Percentiles rank a stretch among this genome's conserved stretches.
Evolutionary conservation across 495 filamentous ascomycete species (phyloP).

Genomic region (Aeminium ludgeri): DNA sequence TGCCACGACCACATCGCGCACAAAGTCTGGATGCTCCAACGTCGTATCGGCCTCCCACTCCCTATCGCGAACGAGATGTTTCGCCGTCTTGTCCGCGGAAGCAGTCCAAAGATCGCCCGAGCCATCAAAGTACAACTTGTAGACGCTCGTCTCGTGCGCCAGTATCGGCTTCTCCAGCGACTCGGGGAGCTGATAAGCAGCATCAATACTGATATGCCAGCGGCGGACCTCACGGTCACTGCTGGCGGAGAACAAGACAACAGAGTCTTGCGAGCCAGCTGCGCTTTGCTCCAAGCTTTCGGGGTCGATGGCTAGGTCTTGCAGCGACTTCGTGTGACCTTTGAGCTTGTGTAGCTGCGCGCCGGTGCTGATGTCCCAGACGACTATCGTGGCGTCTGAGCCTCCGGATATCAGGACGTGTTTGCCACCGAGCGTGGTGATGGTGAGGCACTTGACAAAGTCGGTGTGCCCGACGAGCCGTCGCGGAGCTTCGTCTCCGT

Average conservation of each 20-base stretch:
- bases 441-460: conserved; percentile 67
- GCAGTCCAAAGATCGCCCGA: conserved; percentile 76
- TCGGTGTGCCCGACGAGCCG: conserved; percentile 64
- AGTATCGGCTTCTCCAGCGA: conserved; percentile 39
- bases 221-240: conserved; percentile 71
- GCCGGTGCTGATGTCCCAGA: conserved; percentile 59
- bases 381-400: conserved; percentile 68
- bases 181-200: conserved; percentile 13
- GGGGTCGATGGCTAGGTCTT: conserved; percentile 59
- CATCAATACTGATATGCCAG: conserved; percentile 36
- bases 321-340: conserved; percentile 62
- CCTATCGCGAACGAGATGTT: conserved; percentile 49
- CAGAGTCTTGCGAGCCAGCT: conserved; percentile 21
- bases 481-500: conserved; percentile 30
- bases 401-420: conserved; percentile 69
- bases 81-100: conserved; percentile 67
- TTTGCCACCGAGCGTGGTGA: conserved; percentile 28
- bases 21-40: conserved; percentile 72
- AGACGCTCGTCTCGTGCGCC: conserved; percentile 79
- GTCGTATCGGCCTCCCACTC: conserved; percentile 53
- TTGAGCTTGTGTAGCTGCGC: conserved; percentile 54
- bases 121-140: conserved; percentile 50
- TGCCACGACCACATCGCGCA: conserved; percentile 60
- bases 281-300: conserved; percentile 17
- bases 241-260: conserved; percentile 56